A percentile compares a stretch with the other conserved stretches of the same genome.
Evolutionary conservation across 2,329 filamentous ascomycete species (phyloP).

Genomic region (Claviceps humidiphila): DNA sequence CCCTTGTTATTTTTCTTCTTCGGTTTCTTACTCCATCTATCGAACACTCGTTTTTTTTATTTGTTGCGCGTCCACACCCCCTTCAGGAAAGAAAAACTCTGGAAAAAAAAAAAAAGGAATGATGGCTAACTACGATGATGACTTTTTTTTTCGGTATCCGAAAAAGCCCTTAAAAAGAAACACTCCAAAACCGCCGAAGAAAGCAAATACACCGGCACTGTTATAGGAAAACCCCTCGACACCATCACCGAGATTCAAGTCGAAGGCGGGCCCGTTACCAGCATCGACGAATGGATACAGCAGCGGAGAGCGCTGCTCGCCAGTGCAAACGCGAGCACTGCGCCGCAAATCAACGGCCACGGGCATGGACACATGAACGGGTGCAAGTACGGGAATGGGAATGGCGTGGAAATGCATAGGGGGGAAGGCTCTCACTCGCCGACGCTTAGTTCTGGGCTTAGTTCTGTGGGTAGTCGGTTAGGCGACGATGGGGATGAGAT

Average conservation of each 20-base stretch:
- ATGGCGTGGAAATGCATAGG: background rate
- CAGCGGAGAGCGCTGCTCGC: constrained; percentile 13
- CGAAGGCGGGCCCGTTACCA: constrained; percentile 50
- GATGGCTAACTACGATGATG: background rate
- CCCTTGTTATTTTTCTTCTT: too few relatives aligned
- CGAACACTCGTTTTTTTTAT: too few relatives aligned
- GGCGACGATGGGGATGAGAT: constrained; percentile 36
- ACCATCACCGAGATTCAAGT: constrained; percentile 54
- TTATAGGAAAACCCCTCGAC: constrained; percentile 63
- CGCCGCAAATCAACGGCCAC: constrained; percentile 2
- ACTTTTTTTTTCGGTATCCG: too few relatives aligned
- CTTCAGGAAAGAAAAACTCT: too few relatives aligned
- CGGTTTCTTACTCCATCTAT: too few relatives aligned
- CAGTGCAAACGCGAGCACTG: background rate
- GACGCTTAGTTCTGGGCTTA: constrained; percentile 41
- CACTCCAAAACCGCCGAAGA: constrained; percentile 83
- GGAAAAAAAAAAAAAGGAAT: background rate
- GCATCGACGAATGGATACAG: constrained; percentile 24
- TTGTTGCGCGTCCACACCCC: too few relatives aligned
- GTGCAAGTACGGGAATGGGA: background rate
- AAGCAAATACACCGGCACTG: constrained; percentile 70
- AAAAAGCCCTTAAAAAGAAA: constrained; percentile 70
- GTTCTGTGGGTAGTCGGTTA: constrained; percentile 28
- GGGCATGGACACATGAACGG: too few relatives aligned
- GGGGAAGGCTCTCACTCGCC: constrained; percentile 17